Percentiles rank a stretch among this genome's conserved stretches.
phyloP scores from a whole-genome alignment of 768 basidiomycete species.

The Pseudohyphozyma bogoriensis region DNA sequence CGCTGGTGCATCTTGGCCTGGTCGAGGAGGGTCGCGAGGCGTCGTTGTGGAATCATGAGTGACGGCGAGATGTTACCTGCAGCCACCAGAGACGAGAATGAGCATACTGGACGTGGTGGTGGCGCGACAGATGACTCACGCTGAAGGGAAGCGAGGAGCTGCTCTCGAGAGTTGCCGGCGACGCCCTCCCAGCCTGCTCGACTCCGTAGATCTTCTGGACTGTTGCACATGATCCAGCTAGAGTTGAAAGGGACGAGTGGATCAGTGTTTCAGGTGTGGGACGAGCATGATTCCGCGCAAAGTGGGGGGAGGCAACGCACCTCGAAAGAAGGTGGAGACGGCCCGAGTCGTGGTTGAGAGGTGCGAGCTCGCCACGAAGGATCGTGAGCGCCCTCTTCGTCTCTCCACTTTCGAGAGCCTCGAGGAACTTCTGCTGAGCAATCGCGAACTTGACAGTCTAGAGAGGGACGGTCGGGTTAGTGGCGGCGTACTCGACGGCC shows the following conservation, averaged over 20 bases:
- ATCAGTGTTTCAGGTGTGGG: conserved; percentile 7
- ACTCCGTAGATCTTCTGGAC: conserved; percentile 67
- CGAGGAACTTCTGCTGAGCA: conserved; percentile 90
- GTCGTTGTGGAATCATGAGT: conserved; percentile 83
- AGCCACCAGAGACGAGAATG: neutral
- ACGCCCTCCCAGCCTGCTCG: conserved; percentile 86
- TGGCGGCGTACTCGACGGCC: neutral
- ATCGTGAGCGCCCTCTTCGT: conserved; percentile 74
- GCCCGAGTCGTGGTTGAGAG: conserved; percentile 43
- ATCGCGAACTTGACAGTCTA: conserved; percentile 57
- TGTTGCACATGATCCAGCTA: conserved; percentile 87
- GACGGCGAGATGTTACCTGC: conserved; percentile 80
- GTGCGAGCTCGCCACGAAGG: conserved; percentile 77
- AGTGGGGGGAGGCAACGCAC: conserved; percentile 44
- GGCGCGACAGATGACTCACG: conserved; percentile 43
- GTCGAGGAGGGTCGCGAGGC: conserved; percentile 70
- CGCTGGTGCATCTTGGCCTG: conserved; percentile 77
- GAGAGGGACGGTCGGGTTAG: conserved; percentile 52
- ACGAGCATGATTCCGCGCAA: neutral
- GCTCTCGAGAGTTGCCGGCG: conserved; percentile 61
- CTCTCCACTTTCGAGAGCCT: conserved; percentile 70
- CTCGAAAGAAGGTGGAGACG: conserved; percentile 79
- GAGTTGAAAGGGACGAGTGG: conserved; percentile 25
- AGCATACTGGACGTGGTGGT: neutral
- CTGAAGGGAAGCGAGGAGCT: conserved; percentile 68